phyloP scores from a whole-genome alignment of 352 stramenopile genomes.

The Blastocystis sp. region DNA sequence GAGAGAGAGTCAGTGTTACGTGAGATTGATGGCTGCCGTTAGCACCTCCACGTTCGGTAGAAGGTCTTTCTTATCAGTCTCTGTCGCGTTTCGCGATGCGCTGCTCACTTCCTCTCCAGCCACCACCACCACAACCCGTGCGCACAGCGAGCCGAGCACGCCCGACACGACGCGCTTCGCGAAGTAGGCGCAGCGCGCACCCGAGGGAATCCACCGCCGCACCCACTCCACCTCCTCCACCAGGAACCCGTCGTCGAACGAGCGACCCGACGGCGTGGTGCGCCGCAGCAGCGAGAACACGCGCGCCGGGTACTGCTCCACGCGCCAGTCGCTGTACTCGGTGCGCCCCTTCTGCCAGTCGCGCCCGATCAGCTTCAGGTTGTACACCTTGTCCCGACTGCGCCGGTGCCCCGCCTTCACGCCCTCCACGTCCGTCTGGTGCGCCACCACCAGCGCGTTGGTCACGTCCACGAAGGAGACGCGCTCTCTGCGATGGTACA shows the following conservation, averaged over 20 bases:
- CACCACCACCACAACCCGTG: conserved; percentile 27
- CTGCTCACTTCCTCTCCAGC: too few species aligned
- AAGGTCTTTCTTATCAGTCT: too few species aligned
- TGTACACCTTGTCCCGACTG: background rate
- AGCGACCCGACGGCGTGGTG: background rate
- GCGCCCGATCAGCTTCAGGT: conserved; percentile 26
- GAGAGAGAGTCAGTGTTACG: background rate
- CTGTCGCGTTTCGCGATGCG: too few species aligned
- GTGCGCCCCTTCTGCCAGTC: conserved; percentile 46
- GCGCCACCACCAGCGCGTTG: conserved; percentile 30
- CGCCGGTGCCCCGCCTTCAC: conserved; percentile 36
- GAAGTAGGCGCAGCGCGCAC: background rate
- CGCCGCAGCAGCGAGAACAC: background rate
- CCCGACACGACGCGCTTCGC: background rate
- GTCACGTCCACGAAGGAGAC: conserved; percentile 53
- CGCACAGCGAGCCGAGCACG: background rate
- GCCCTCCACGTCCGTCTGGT: conserved; percentile 46
- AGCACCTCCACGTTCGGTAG: conserved; percentile 14
- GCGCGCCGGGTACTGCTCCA: conserved; percentile 31
- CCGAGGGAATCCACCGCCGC: background rate
- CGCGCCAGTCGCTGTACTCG: conserved; percentile 21
- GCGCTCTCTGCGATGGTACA: background rate
- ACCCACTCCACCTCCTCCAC: background rate
- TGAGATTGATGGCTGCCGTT: background rate
- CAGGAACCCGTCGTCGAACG: conserved; percentile 24